Conservation (phyloP, 257 asterid genomes). For the Jaltomata sinuosa region DNA sequence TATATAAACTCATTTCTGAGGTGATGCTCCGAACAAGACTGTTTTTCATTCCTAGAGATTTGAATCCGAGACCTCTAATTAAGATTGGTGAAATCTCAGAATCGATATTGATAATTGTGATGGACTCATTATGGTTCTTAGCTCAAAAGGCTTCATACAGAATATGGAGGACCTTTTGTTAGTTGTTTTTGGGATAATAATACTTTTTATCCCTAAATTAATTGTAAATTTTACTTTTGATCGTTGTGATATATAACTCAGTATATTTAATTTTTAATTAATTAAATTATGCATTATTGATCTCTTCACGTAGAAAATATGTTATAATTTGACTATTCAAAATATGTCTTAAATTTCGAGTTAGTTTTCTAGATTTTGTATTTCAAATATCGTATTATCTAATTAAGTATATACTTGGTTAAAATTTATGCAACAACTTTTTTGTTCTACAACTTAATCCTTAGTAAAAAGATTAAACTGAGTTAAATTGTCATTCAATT, state of each 20-base stretch:
- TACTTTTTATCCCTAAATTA: background rate
- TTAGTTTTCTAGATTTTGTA: too few relatives aligned
- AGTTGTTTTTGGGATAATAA: background rate
- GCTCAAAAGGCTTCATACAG: background rate
- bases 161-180: background rate
- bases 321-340: background rate
- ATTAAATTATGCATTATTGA: background rate
- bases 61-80: rapidly evolving
- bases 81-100: rapidly evolving
- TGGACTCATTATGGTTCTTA: background rate
- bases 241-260: background rate
- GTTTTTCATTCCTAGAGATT: background rate
- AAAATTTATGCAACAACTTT: background rate
- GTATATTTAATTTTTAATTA: background rate
- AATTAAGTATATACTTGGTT: background rate
- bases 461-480: background rate
- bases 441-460: background rate
- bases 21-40: rapidly evolving
- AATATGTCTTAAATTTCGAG: too few relatives aligned
- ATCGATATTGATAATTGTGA: background rate
- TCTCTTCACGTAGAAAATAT: background rate
- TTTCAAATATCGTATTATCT: background rate
- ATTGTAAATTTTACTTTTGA: background rate
- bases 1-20: rapidly evolving
- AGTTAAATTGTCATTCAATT: too few relatives aligned